Evolutionary conservation across 2,329 filamentous ascomycete species (phyloP), one percentile per base, ranked within the genome.

Genomic region (Fulvia fulva): DNA sequence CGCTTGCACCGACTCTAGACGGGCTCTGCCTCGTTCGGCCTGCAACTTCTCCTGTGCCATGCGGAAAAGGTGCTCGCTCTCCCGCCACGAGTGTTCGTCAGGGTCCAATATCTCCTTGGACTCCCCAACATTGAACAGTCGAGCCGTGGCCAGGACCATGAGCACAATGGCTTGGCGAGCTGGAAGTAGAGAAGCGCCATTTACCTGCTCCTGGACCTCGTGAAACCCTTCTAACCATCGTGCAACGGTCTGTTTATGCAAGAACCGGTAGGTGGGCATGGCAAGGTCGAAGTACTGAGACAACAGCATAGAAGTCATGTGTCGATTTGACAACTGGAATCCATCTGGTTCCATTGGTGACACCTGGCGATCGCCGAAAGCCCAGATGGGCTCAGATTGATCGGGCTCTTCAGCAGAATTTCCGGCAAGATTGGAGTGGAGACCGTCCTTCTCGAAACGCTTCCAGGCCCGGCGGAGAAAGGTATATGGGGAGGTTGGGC

Each of bases 61-160:
- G n/a, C 60, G 57, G 52, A 64, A 71, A 23, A 67, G 63, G 7
- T 37, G 47, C 47, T 73, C 67, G 70, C 75, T 58, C 59, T 68
- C 51, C 4, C 58, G 56, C 46, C 60, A 50, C 6, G 60, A 64
- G 25, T 51, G 57, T 22, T 65, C 64, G 43, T 67, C 64, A 5
- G 61, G 57, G 22, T 47, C 57, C 5, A 30, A 58, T 30, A 53
- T 63, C 52, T 30, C 47, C 50, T 28, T 53, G 32, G 43, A 32
- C 51, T 14, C 75, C 30, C 65, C 64, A 11, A 60, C 59, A 30
- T 67, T 62, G 53, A 71, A 68, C 2, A 71, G 30, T 2, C 59
- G 53, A 22, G 69, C 80, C 21, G 82, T 80, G 0, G 82, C 82
- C 61, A 85, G 78, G 1, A 82, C 76, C 66, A 83, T 77, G 34